Evolutionary conservation across 805 yeast genomes (phyloP).

Genomic region (Wickerhamiella brachini): DNA sequence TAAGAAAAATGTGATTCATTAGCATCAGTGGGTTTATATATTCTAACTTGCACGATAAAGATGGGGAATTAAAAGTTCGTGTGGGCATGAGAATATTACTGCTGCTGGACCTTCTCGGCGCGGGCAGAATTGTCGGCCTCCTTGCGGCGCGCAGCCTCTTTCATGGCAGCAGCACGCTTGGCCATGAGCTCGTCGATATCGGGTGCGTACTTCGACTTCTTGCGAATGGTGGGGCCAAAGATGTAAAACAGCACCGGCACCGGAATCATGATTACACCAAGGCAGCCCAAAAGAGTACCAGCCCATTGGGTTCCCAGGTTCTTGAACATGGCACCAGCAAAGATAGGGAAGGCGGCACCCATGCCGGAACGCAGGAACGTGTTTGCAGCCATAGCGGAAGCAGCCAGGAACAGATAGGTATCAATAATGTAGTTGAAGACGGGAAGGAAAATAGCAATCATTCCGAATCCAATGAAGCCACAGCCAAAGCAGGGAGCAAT

Average conservation of each 20-base stretch:
- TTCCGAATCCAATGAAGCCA: constrained; percentile 50
- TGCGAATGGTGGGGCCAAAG: constrained; percentile 45
- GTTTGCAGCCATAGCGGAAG: constrained; percentile 66
- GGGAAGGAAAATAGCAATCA: constrained; percentile 53
- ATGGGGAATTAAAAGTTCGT: background rate
- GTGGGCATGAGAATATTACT: too few relatives aligned
- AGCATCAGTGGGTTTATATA: background rate
- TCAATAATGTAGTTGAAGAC: constrained; percentile 62
- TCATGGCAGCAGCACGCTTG: background rate
- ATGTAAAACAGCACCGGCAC: constrained; percentile 54
- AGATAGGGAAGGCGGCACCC: constrained; percentile 61
- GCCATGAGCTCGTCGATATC: constrained; percentile 3
- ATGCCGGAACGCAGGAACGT: constrained; percentile 54
- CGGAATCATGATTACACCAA: constrained; percentile 43
- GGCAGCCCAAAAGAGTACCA: constrained; percentile 52
- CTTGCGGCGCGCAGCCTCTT: background rate
- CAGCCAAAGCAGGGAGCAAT: constrained; percentile 64
- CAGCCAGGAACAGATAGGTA: constrained; percentile 55
- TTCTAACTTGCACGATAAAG: background rate
- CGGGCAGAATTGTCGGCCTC: background rate
- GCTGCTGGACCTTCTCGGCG: background rate
- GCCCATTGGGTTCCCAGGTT: constrained; percentile 69
- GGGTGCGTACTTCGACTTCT: constrained; percentile 44
- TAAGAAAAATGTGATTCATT: too few relatives aligned
- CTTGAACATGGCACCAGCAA: constrained; percentile 56